phyloP scores from a whole-genome alignment of 192 early-diverging fungal genomes.

The Backusella morwellensis region DNA sequence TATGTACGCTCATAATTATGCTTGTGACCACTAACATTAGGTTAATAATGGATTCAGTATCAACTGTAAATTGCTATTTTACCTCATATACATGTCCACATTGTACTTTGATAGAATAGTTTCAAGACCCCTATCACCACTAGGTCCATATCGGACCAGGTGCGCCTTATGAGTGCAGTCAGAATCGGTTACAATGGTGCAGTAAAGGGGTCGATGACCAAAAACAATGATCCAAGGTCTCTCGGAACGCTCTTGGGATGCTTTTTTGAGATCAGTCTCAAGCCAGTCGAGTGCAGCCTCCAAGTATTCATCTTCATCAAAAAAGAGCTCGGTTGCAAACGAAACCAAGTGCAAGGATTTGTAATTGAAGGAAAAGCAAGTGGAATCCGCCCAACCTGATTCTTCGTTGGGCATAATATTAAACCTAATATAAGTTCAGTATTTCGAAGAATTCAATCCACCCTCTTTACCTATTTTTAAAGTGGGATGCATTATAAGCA shows the following conservation, averaged over 20 bases:
- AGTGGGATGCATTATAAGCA: conserved; percentile 30
- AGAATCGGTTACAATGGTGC: neutral
- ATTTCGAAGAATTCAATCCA: neutral
- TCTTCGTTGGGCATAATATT: conserved; percentile 12
- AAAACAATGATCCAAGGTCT: conserved; percentile 30
- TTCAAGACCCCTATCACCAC: neutral
- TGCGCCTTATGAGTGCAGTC: conserved; percentile 10
- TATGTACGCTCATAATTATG: conserved; percentile 31
- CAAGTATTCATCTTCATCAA: conserved; percentile 18
- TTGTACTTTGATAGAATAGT: conserved; percentile 14
- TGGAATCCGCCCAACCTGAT: conserved; percentile 17
- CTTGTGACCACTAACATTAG: conserved; percentile 12
- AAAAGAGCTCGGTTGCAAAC: conserved; percentile 21
- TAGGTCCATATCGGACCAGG: neutral
- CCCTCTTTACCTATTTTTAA: conserved; percentile 19
- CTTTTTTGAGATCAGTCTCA: conserved; percentile 20
- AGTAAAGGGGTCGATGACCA: conserved; percentile 23
- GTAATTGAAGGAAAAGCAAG: conserved; percentile 21
- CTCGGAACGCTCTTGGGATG: neutral
- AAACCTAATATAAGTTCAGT: conserved; percentile 1
- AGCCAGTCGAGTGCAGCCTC: conserved; percentile 19
- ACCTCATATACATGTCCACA: conserved; percentile 17
- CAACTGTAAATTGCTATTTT: neutral
- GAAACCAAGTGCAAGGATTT: conserved; percentile 29
- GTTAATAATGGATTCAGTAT: neutral